These are phyloP conservation scores for Ceratobasidium sp. DNA, from an alignment of 1,284 basidiomycete species.

Conservation along the genomic window DNA sequence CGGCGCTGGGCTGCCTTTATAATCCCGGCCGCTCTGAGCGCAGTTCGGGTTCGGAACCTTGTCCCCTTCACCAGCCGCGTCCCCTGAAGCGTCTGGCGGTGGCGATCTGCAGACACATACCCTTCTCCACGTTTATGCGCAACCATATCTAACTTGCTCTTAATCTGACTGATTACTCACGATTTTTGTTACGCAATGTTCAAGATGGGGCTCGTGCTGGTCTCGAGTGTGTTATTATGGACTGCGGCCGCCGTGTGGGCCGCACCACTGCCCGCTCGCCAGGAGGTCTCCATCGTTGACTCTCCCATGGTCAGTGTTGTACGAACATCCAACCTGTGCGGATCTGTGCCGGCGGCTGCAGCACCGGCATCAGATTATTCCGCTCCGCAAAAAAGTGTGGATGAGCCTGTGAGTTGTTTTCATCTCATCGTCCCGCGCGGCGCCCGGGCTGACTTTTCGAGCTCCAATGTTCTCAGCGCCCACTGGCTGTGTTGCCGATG, in stretches of 20 bases:
- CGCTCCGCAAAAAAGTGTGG: neutral
- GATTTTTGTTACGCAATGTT: conserved; percentile 12
- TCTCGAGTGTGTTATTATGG: conserved; percentile 29
- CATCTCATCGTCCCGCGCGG: conserved; percentile 3
- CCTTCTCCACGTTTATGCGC: neutral
- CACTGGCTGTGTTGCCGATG: neutral
- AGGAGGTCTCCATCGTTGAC: neutral
- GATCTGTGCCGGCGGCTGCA: neutral
- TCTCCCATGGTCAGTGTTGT: neutral
- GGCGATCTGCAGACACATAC: conserved; percentile 24
- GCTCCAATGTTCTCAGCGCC: neutral
- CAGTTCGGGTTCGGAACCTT: conserved; percentile 33
- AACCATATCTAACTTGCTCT: too few relatives aligned
- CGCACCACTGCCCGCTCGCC: conserved; percentile 26
- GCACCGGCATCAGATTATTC: neutral
- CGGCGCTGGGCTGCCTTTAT: conserved; percentile 19
- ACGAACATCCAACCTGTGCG: conserved; percentile 6
- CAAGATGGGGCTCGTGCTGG: conserved; percentile 42
- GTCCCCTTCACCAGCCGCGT: neutral
- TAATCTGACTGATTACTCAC: neutral
- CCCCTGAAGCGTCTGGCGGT: conserved; percentile 28
- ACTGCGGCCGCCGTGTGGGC: conserved; percentile 19
- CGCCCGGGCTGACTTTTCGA: conserved; percentile 1
- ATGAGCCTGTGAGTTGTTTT: conserved; percentile 36
- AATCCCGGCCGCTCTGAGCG: neutral